Evolutionary conservation across 345 rosid species (phyloP).

Genomic region (Populus pruinosa): DNA sequence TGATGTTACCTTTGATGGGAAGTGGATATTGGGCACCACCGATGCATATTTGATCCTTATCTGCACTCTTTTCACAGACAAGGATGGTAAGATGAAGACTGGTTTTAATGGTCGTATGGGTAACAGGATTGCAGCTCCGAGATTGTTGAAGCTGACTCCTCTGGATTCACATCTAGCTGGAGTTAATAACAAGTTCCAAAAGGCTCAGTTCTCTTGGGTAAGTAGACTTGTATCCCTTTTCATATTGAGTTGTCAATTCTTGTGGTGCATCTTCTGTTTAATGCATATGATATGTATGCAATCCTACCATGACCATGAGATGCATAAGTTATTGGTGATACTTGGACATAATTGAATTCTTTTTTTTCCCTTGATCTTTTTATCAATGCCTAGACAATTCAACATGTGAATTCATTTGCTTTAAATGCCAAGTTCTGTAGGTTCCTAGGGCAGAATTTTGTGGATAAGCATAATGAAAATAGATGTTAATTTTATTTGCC

Average conservation of each 20-base stretch:
- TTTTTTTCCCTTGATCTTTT: neutral
- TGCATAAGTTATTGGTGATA: neutral
- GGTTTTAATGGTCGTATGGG: constrained; percentile 99
- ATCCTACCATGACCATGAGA: neutral
- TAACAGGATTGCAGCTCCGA: constrained; percentile 89
- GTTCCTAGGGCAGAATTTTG: neutral
- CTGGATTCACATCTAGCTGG: constrained; percentile 90
- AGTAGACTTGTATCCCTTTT: constrained; percentile 13
- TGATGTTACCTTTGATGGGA: constrained; percentile 96
- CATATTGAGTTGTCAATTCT: neutral
- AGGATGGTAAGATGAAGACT: constrained; percentile 80
- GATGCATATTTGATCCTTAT: constrained; percentile 89
- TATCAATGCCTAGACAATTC: neutral
- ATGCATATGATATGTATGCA: neutral
- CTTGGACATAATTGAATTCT: neutral
- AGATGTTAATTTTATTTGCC: neutral
- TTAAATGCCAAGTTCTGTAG: neutral
- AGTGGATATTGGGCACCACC: constrained; percentile 96
- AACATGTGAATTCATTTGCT: neutral
- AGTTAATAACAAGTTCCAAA: constrained; percentile 71
- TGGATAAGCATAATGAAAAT: neutral
- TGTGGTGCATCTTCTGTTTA: neutral
- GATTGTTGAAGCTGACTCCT: constrained; percentile 84
- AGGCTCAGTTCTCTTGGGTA: constrained; percentile 98
- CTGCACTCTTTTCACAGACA: constrained; percentile 81